phyloP scores from a whole-genome alignment of 495 filamentous ascomycete species.

The Penicillium odoratum region DNA sequence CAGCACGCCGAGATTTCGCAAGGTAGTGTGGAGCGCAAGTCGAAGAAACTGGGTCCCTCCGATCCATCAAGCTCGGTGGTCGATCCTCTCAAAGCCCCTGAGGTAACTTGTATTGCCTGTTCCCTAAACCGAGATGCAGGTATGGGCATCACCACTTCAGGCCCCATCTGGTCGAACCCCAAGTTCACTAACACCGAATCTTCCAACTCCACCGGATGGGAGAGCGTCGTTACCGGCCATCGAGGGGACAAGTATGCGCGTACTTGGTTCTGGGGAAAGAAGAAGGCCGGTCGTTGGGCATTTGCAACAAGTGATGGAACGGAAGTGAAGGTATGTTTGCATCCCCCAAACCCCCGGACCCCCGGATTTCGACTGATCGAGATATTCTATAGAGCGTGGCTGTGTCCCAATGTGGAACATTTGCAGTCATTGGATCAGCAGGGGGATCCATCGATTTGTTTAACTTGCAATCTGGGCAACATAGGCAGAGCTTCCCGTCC shows the following conservation, averaged over 20 bases:
- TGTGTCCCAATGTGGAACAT: conserved; percentile 88
- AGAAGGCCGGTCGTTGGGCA: conserved; percentile 87
- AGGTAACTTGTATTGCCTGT: conserved; percentile 86
- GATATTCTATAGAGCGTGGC: conserved; percentile 62
- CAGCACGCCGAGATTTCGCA: conserved; percentile 94
- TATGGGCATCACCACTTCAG: conserved; percentile 73
- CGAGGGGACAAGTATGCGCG: conserved; percentile 78
- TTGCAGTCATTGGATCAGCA: conserved; percentile 85
- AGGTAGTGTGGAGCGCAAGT: conserved; percentile 75
- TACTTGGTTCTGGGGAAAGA: conserved; percentile 98
- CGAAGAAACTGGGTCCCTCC: conserved; percentile 75
- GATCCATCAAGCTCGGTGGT: conserved; percentile 38
- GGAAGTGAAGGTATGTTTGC: conserved; percentile 61
- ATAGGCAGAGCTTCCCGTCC: conserved; percentile 82
- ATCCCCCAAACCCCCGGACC: neutral
- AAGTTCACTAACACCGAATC: conserved; percentile 55
- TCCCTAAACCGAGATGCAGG: conserved; percentile 92
- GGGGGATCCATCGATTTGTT: conserved; percentile 86
- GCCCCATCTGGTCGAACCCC: conserved; percentile 74
- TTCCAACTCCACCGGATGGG: conserved; percentile 84
- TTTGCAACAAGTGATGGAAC: conserved; percentile 83
- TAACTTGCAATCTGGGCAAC: conserved; percentile 90
- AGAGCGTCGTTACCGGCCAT: conserved; percentile 95
- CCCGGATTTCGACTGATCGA: conserved; percentile 12
- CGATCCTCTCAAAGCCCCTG: conserved; percentile 81